Conservation (phyloP, 768 basidiomycete species). For the Trametopsis cervina region DNA sequence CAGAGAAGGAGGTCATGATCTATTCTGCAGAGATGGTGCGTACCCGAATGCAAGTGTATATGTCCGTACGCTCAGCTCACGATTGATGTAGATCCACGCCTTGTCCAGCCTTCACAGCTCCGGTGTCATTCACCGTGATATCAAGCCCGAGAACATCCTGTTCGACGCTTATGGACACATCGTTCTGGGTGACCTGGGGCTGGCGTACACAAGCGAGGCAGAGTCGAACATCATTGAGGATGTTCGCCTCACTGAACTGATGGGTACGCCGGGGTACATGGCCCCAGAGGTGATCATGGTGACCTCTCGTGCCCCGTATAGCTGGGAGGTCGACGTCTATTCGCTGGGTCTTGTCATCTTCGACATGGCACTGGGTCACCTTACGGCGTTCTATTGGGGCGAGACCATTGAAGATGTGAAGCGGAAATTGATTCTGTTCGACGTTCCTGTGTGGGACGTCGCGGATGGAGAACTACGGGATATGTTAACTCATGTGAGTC, state of each 20-base stretch:
- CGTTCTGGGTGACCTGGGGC: conserved; percentile 6
- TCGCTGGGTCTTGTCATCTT: neutral
- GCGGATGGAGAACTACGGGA: neutral
- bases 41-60: neutral
- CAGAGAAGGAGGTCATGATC: neutral
- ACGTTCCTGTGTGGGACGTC: neutral
- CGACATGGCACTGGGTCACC: neutral
- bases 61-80: neutral
- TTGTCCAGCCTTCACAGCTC: conserved; percentile 1
- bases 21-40: conserved; percentile 6
- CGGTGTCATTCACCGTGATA: conserved; percentile 8
- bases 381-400: neutral
- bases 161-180: conserved; percentile 6
- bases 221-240: neutral
- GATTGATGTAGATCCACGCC: conserved; percentile 2
- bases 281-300: neutral
- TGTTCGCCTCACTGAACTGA: neutral
- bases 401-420: neutral
- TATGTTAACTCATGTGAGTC: neutral
- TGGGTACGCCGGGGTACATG: conserved; percentile 3
- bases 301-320: neutral
- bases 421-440: neutral
- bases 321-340: neutral
- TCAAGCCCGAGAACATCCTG: conserved; percentile 10
- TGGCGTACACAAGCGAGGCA: neutral